A percentile compares a stretch with the other conserved stretches of the same genome.
Conservation (phyloP, 169 alveolate species). For the Theileria equi region DNA sequence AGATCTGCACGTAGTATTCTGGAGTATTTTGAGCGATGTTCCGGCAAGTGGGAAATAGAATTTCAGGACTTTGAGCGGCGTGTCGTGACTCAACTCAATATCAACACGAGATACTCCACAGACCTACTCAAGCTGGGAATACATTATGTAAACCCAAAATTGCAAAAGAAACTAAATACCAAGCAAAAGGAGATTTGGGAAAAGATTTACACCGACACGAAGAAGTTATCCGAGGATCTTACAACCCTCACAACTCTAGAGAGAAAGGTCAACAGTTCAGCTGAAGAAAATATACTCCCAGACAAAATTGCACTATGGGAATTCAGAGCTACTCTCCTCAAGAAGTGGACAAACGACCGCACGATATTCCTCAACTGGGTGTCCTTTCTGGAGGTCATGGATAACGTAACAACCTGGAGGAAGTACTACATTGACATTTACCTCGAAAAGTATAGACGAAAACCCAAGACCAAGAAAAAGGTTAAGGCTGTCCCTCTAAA, state of each 20-base stretch:
- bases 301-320: slow-evolving; percentile 19
- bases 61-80: slow-evolving; percentile 6
- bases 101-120: slow-evolving; percentile 2
- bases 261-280: background rate
- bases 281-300: background rate
- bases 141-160: slow-evolving; percentile 1
- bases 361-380: slow-evolving; percentile 30
- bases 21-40: background rate
- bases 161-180: slow-evolving; percentile 8
- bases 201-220: background rate
- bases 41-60: slow-evolving; percentile 9
- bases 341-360: slow-evolving; percentile 28
- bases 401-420: slow-evolving; percentile 25
- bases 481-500: too few species aligned
- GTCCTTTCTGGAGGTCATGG: slow-evolving; percentile 18
- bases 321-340: slow-evolving; percentile 9
- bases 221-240: background rate
- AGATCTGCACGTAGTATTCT: background rate
- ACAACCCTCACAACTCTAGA: background rate
- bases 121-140: slow-evolving; percentile 5
- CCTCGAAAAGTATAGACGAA: slow-evolving; percentile 19
- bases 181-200: slow-evolving; percentile 7
- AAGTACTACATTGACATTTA: slow-evolving; percentile 14
- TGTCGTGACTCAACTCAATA: background rate
- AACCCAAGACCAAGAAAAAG: too few species aligned